Percentiles rank a stretch among this genome's conserved stretches.
Evolutionary conservation across 169 alveolate genomes (phyloP).

Genomic region (Plasmodium blacklocki): DNA sequence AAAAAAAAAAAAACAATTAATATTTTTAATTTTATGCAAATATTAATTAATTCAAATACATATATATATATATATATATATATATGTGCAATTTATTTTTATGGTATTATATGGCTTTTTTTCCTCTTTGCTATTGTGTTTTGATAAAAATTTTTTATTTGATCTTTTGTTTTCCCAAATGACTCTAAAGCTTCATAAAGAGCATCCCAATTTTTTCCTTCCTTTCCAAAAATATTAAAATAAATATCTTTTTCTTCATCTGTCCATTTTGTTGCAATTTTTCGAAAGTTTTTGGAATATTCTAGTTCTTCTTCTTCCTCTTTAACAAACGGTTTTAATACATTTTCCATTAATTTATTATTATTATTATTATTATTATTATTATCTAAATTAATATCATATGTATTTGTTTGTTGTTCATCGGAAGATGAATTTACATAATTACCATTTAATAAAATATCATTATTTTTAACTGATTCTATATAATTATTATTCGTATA

Average conservation of each 20-base stretch:
- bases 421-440: too few relatives aligned
- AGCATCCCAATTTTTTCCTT: slow-evolving; percentile 79
- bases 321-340: neutral
- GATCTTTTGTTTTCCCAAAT: slow-evolving; percentile 79
- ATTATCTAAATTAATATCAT: too few relatives aligned
- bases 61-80: too few relatives aligned
- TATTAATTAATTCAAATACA: too few relatives aligned
- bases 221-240: slow-evolving; percentile 24
- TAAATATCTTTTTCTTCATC: slow-evolving; percentile 75
- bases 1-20: neutral
- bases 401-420: too few relatives aligned
- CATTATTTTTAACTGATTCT: too few relatives aligned
- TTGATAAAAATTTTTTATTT: slow-evolving; percentile 78
- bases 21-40: neutral
- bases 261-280: slow-evolving; percentile 78
- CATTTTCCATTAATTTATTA: too few relatives aligned
- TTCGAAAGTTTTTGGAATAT: slow-evolving; percentile 36
- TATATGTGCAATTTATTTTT: too few relatives aligned
- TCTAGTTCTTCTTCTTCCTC: slow-evolving; percentile 5
- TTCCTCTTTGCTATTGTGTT: slow-evolving; percentile 47
- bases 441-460: too few relatives aligned
- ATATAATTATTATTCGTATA: too few relatives aligned
- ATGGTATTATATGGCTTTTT: slow-evolving; percentile 4
- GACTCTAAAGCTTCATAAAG: slow-evolving; percentile 60
- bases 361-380: too few relatives aligned